Evolutionary conservation across 176 grass and related monocot species (phyloP).

Genomic region (Oryza meyeriana): DNA sequence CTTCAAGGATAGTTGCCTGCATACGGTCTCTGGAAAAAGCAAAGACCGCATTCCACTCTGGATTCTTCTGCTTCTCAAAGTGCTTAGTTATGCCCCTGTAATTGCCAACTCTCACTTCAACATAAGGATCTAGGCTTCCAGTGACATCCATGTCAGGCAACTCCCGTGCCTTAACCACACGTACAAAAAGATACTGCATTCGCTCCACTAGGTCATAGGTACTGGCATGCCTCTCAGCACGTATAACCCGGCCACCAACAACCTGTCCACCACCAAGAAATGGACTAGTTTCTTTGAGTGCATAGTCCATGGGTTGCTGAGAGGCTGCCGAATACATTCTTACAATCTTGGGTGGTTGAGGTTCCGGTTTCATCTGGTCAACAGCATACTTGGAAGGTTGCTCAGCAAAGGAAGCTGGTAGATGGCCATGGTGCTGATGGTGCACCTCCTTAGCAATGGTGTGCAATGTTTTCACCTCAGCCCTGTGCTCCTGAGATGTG

Average conservation of each 20-base stretch:
- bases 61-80: slow-evolving; percentile 90
- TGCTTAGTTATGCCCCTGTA: slow-evolving; percentile 84
- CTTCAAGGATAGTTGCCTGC: slow-evolving; percentile 82
- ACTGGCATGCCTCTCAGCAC: slow-evolving; percentile 69
- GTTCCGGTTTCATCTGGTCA: slow-evolving; percentile 71
- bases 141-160: slow-evolving; percentile 79
- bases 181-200: slow-evolving; percentile 97
- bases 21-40: slow-evolving; percentile 91
- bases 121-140: slow-evolving; percentile 96
- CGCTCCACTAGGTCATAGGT: slow-evolving; percentile 96
- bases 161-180: slow-evolving; percentile 94
- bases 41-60: slow-evolving; percentile 98
- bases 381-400: slow-evolving; percentile 56
- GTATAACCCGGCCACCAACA: slow-evolving; percentile 88
- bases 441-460: slow-evolving; percentile 71
- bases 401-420: slow-evolving; percentile 43
- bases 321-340: slow-evolving; percentile 83
- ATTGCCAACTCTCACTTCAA: slow-evolving; percentile 90
- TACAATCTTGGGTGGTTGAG: slow-evolving; percentile 62
- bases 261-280: slow-evolving; percentile 91
- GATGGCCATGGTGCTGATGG: slow-evolving; percentile 54
- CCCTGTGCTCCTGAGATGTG: slow-evolving; percentile 42
- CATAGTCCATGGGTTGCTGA: slow-evolving; percentile 84
- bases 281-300: slow-evolving; percentile 94
- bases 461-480: slow-evolving; percentile 64